Conservation (phyloP, 257 asterid species). For the Solanum piurae region DNA sequence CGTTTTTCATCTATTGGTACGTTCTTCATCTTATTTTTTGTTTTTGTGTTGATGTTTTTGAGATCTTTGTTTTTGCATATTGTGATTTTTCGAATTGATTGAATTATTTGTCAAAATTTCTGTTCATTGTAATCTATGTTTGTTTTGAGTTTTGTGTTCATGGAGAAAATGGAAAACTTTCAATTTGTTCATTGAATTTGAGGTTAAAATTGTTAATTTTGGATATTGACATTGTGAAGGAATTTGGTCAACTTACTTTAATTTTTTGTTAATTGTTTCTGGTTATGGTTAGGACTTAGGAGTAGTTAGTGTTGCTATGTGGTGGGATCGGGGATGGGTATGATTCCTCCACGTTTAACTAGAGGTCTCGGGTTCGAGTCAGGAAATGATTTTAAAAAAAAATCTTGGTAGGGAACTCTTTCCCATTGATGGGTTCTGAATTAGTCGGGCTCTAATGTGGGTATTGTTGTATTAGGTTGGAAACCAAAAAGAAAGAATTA, state of each 20-base stretch:
- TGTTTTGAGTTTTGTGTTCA: not conserved
- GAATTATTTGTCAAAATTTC: not conserved
- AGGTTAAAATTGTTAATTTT: not conserved
- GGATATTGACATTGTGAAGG: not conserved
- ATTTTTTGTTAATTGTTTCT: not conserved
- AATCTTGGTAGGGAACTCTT: not conserved
- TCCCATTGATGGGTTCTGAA: not conserved
- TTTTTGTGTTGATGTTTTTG: not conserved
- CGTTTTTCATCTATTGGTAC: not conserved
- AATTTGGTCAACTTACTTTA: not conserved
- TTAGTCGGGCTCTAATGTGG: not conserved
- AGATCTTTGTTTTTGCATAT: not conserved
- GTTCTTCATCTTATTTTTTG: not conserved
- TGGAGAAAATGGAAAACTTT: not conserved
- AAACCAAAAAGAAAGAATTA: not conserved
- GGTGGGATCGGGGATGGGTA: not conserved
- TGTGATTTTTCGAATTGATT: not conserved
- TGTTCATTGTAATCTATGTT: not conserved
- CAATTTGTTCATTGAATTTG: not conserved
- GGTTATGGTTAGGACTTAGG: not conserved
- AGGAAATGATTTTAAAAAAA: not conserved
- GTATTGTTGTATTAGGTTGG: not conserved
- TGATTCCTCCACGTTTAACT: fast-evolving
- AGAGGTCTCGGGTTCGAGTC: not conserved
- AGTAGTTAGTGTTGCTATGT: not conserved